Conservation (phyloP, 306 rosid genomes). For the Acacia acuminata region DNA sequence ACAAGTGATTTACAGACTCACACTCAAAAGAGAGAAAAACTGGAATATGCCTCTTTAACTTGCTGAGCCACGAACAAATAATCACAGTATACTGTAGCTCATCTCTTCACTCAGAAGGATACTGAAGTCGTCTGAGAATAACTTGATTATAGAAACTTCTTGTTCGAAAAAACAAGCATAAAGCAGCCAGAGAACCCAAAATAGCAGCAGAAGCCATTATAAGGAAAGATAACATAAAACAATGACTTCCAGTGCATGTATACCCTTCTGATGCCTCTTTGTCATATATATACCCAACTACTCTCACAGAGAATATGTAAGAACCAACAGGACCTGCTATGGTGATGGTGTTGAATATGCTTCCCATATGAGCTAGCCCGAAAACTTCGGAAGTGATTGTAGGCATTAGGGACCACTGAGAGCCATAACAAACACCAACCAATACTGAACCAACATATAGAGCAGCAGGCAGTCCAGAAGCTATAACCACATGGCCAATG, state of each 20-base stretch:
- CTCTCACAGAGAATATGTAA: slow-evolving; percentile 56
- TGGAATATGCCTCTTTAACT: background rate
- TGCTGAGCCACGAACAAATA: background rate
- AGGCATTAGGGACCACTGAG: slow-evolving; percentile 71
- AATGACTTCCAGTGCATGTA: slow-evolving; percentile 40
- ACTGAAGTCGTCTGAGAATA: slow-evolving; percentile 37
- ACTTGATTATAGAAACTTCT: slow-evolving; percentile 49
- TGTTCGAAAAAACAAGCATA: slow-evolving; percentile 55
- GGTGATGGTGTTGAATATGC: slow-evolving; percentile 59
- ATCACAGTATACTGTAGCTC: background rate
- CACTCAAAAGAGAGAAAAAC: background rate
- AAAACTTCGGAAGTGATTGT: slow-evolving; percentile 69
- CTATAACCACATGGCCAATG: slow-evolving; percentile 48
- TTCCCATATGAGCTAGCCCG: slow-evolving; percentile 69
- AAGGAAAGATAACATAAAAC: slow-evolving; percentile 44
- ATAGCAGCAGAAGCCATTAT: slow-evolving; percentile 51
- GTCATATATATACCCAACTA: slow-evolving; percentile 56
- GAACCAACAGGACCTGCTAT: slow-evolving; percentile 62
- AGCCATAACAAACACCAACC: slow-evolving; percentile 61
- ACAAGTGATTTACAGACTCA: slow-evolving; percentile 24
- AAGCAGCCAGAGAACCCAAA: slow-evolving; percentile 47
- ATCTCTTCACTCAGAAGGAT: slow-evolving; percentile 14
- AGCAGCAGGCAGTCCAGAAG: slow-evolving; percentile 52
- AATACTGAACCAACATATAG: slow-evolving; percentile 51
- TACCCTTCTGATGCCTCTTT: slow-evolving; percentile 39